Conservation (phyloP, 2,329 filamentous ascomycete species). For the Microsporum ferrugineum region DNA sequence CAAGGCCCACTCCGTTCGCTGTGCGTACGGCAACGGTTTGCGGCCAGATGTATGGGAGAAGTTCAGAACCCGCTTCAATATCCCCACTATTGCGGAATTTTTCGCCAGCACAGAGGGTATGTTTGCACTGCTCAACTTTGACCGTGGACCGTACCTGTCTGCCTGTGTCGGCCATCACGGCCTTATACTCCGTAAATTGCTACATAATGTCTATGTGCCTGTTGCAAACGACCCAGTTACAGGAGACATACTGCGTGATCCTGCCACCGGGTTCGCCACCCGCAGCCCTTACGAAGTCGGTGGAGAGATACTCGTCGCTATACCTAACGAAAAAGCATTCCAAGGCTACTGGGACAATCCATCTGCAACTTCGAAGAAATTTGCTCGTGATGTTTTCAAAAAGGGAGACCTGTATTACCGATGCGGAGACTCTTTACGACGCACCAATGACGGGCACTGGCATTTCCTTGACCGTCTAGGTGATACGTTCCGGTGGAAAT, state of each 20-base stretch:
- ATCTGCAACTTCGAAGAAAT: constrained; percentile 56
- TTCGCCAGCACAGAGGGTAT: constrained; percentile 69
- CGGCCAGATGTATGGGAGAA: constrained; percentile 55
- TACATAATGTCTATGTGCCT: constrained; percentile 49
- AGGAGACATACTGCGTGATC: constrained; percentile 54
- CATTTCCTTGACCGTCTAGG: constrained; percentile 60
- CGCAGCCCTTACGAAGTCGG: constrained; percentile 54
- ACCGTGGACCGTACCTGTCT: constrained; percentile 50
- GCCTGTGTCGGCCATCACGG: constrained; percentile 63
- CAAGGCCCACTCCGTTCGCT: constrained; percentile 34
- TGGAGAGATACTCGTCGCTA: constrained; percentile 62
- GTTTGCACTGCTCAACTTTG: constrained; percentile 50
- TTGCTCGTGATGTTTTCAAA: constrained; percentile 51
- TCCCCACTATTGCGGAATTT: constrained; percentile 54
- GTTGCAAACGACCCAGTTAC: constrained; percentile 59
- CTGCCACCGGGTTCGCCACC: constrained; percentile 55
- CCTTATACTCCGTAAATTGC: constrained; percentile 43
- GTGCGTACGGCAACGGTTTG: constrained; percentile 40
- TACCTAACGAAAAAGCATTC: constrained; percentile 49
- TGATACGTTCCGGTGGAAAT: constrained; percentile 66
- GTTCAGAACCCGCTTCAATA: constrained; percentile 37
- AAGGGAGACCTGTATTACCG: constrained; percentile 60
- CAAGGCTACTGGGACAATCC: constrained; percentile 60
- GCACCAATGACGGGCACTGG: constrained; percentile 53
- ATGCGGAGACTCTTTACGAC: constrained; percentile 54